These are phyloP conservation scores for Herpetomonas tarakana DNA, from an alignment of 208 protist species.

Conservation along the genomic window DNA sequence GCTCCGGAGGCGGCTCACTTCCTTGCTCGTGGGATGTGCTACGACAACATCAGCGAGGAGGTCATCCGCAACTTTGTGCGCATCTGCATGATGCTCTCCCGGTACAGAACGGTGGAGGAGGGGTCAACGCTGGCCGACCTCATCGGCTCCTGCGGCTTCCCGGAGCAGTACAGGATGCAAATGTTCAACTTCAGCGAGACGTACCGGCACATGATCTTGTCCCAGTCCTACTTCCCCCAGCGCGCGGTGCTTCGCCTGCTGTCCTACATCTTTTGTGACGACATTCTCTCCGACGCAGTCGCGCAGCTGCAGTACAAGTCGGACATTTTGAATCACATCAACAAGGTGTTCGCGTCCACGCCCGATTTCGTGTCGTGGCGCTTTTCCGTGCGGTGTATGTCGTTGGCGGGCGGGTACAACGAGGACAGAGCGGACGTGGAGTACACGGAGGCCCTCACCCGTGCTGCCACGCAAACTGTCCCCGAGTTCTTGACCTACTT, in stretches of 20 bases:
- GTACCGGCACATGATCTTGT: slow-evolving; percentile 88
- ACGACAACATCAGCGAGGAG: slow-evolving; percentile 67
- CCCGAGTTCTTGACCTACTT: slow-evolving; percentile 88
- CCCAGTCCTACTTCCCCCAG: slow-evolving; percentile 82
- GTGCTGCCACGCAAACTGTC: slow-evolving; percentile 52
- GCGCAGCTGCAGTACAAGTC: slow-evolving; percentile 89
- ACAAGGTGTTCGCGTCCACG: slow-evolving; percentile 81
- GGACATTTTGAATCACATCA: slow-evolving; percentile 85
- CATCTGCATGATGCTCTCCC: slow-evolving; percentile 84
- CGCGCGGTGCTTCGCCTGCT: slow-evolving; percentile 73
- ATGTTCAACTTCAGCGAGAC: slow-evolving; percentile 90
- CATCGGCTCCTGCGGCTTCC: slow-evolving; percentile 77
- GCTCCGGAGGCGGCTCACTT: slow-evolving; percentile 62
- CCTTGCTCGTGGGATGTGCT: slow-evolving; percentile 80
- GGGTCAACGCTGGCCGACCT: slow-evolving; percentile 74
- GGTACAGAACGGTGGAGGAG: slow-evolving; percentile 65
- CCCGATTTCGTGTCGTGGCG: slow-evolving; percentile 88
- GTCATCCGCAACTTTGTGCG: slow-evolving; percentile 79
- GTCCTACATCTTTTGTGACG: slow-evolving; percentile 87
- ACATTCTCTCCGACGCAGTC: slow-evolving; percentile 79
- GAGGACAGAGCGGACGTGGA: slow-evolving; percentile 84
- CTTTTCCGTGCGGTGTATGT: slow-evolving; percentile 87
- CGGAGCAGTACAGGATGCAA: slow-evolving; percentile 77
- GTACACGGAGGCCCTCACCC: slow-evolving; percentile 75
- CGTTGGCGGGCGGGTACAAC: slow-evolving; percentile 83